Percentiles rank a stretch among this genome's conserved stretches.
These are phyloP conservation scores for Phytophthora ramorum DNA, from an alignment of 352 stramenopile genomes.

Conservation along the genomic window DNA sequence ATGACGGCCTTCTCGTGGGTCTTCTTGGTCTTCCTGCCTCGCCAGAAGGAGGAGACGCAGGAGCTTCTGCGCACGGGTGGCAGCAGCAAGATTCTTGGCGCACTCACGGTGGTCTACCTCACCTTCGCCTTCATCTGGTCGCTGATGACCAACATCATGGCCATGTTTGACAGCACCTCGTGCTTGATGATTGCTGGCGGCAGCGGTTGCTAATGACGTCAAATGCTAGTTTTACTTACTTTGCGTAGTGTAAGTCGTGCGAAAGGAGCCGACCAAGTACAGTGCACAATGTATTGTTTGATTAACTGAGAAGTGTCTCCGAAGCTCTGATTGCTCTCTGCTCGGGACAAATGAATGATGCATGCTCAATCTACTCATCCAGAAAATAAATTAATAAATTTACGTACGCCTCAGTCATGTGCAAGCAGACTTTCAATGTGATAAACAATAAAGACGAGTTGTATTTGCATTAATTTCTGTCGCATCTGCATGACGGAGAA, in stretches of 20 bases:
- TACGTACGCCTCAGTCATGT: too few species aligned
- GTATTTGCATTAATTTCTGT: background rate
- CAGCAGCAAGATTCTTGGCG: slow-evolving; percentile 14
- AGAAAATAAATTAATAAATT: too few species aligned
- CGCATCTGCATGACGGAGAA: slow-evolving; percentile 11
- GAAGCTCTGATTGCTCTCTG: too few species aligned
- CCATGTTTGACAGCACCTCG: slow-evolving; percentile 20
- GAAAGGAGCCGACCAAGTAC: background rate
- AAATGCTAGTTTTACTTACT: slow-evolving; percentile 1
- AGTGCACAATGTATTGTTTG: slow-evolving; percentile 1
- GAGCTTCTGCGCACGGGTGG: slow-evolving; percentile 11
- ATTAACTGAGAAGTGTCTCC: background rate
- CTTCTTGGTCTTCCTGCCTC: slow-evolving; percentile 17
- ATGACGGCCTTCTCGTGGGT: slow-evolving; percentile 18
- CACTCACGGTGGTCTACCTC: slow-evolving; percentile 13
- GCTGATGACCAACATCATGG: slow-evolving; percentile 28
- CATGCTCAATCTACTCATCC: too few species aligned
- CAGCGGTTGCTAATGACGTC: background rate
- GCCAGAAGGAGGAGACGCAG: slow-evolving; percentile 20
- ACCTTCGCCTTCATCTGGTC: slow-evolving; percentile 19
- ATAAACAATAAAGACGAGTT: background rate
- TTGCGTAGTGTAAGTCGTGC: background rate
- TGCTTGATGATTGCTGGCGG: slow-evolving; percentile 18
- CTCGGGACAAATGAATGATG: too few species aligned
- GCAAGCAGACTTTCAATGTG: too few species aligned